Base-by-base conservation (phyloP, 1,284 basidiomycete genomes). In the Ceratobasidium sp. region DNA sequence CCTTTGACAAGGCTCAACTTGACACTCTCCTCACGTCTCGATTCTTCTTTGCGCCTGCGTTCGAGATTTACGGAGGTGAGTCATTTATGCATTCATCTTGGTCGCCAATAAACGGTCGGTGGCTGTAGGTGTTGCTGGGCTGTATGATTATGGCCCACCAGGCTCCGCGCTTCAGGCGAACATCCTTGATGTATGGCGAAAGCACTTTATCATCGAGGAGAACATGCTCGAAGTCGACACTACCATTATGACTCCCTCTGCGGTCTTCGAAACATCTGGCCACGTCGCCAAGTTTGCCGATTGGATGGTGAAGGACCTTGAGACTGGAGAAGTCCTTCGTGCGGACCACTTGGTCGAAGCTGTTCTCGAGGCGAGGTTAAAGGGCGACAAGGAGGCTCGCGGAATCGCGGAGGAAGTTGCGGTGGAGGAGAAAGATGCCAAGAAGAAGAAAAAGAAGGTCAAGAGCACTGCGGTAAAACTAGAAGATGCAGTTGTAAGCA, bases 141-240 rank as follows among this genome's bases (percentile, higher is more conserved):
- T 99, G 50, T 98, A 97, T 83, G 96, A 98, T 82, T 98, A 96
- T 79, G 96, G 96, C 57, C 95, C 95, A 57, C 94, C 96, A 4
- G 97, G 98, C 76, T 97, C 96, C 1, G 89, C 96, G 1, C 87
- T 99, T 38, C 97, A 98, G 80, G 94, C 96, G 77, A 99, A 99
- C 86, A 95, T 99, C 82, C 91, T 98, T 79, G 86, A 93, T 7
- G 93, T 94, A 85, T 99, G 98, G 98, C 88, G 98, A 74, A 94
- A 93, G 81, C 98, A 99, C 84, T 99, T 98, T 81, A 98, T 99
- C 84, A 88, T 99, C 79, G 95, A 98, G 80, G 97, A 99, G 81
- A 91, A 95, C 84, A 99, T 99, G 98, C 91, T 98, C 78, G 97
- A 99, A 83, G 89, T 99, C 76, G 97, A 99, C 81, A 98, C 96